These are phyloP conservation scores for Cryptosporidium sp. DNA, from an alignment of 169 alveolate genomes.

Conservation along the genomic window DNA sequence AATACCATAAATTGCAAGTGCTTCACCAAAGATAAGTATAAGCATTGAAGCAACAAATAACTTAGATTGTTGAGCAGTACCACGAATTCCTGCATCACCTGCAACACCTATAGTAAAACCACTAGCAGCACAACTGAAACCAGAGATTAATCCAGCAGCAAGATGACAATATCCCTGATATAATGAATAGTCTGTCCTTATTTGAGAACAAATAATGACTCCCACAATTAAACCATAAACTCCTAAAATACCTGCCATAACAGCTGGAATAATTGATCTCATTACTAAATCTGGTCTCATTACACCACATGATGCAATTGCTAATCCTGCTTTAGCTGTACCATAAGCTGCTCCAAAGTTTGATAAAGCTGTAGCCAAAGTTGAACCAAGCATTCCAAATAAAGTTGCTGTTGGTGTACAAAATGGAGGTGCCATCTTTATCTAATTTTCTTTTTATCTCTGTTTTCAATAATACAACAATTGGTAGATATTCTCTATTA, in stretches of 20 bases:
- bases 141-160: constrained; percentile 90
- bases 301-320: constrained; percentile 90
- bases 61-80: constrained; percentile 86
- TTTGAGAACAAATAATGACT: constrained; percentile 85
- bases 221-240: constrained; percentile 91
- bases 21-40: constrained; percentile 90
- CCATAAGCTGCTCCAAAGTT: constrained; percentile 93
- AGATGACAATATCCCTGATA: constrained; percentile 86
- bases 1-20: constrained; percentile 88
- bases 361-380: constrained; percentile 87
- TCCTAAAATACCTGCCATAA: constrained; percentile 93
- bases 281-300: constrained; percentile 89
- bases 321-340: constrained; percentile 90
- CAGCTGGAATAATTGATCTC: constrained; percentile 90
- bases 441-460: background rate
- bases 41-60: constrained; percentile 91
- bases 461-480: background rate
- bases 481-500: background rate
- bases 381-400: constrained; percentile 88
- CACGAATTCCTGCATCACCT: constrained; percentile 92
- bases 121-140: constrained; percentile 89
- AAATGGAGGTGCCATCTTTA: constrained; percentile 62
- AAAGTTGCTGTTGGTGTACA: constrained; percentile 80
- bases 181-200: constrained; percentile 80
- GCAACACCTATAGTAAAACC: constrained; percentile 91